Base-by-base conservation (phyloP, 1,284 basidiomycete genomes). In the Athelia sp. region DNA sequence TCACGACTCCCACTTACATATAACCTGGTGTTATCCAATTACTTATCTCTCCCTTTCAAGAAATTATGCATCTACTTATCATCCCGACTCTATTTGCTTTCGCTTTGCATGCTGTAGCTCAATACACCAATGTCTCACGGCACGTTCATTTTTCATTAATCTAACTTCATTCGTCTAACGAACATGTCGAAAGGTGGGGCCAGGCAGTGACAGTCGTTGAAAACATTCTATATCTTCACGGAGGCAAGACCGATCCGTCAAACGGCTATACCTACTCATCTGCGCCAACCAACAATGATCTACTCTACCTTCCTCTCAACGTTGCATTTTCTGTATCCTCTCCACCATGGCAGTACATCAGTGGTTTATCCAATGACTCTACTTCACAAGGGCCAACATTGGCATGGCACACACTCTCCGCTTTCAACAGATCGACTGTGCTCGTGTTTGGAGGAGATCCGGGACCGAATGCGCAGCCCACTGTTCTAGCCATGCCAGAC, bases 361-460 rank as follows among this genome's bases (percentile, higher is more conserved):
- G 69, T 52, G 72, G 70, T 32, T 74, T 76, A 42, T 64, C 69
- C 4, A 73, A 76, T 55, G 53, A 64, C 9, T 70, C 76, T 2
- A 64, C 66, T 23, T 62, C 71, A 0, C 72, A 76, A 50, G 79
- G 78, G 0, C 88, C 87, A 6, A 65, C 77, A 4, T 72, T 91
- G 15, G 79, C 87, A n/a, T 93, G 90, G 86, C 87, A 92, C 59
- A 82, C 86, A 1, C 66, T 93, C 32, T 85, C 87, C 9, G 78
- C 83, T 3, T 76, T 81, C 66, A 79, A 79, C 50, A 64, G 66
- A 3, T 67, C 78, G 9, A 60, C 71, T 18, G 56, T 83, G 1
- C 71, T 94, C 2, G 63, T 83, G 11, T 90, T 93, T 52, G 91
- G 91, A 24, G 91, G 91, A 8, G 76, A 84, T 57, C 79, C 82